Evolutionary conservation across 345 rosid genomes (phyloP), one percentile per base, ranked within the genome.

Genomic region (Pelargonium nanum): DNA sequence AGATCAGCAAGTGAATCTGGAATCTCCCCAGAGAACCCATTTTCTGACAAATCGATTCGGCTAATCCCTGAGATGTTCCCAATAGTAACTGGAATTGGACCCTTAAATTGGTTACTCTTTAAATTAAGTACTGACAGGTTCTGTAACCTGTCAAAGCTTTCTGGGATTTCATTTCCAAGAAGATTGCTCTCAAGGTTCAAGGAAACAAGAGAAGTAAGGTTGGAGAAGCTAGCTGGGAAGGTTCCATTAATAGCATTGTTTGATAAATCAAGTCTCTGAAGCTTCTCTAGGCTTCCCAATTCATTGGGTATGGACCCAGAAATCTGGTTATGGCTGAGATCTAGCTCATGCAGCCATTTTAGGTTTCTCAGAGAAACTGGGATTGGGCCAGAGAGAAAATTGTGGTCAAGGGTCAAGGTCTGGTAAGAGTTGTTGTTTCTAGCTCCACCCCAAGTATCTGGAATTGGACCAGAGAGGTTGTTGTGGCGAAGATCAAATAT

Each of bases 391-490:
- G 89, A 68, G 60, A 89, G 53, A 56, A 59, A 72, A 65, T 89
- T 86, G 19, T 80, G 75, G 70, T 75, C 74, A 54, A 83, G 80
- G 58, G 64, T 68, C 59, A 83, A 67, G 45, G 26, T 26, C 61
- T 68, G 72, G 71, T 66, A 73, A 30, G 82, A 28, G 15, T 17
- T 12, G 48, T 15, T 62, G 53, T 63, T 58, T 55, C 67, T 61
- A 4, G 66, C 9, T 65, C 59, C 73, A 57, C 66, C 77, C 78
- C 72, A 75, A 50, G 81, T 65, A 17, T 80, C 80, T 0, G 97
- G 95, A 24, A 87, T 74, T 0, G 82, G 67, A 56, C 98, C 94
- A 62, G 96, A 81, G 68, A 91, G 73, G 59, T 86, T 88, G 67
- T 91, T 91, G 62, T 79, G 78, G 53, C 79, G 83, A 52, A 91